phyloP scores from a whole-genome alignment of 2,329 filamentous ascomycete genomes.

The Diaporthe humulicola region DNA sequence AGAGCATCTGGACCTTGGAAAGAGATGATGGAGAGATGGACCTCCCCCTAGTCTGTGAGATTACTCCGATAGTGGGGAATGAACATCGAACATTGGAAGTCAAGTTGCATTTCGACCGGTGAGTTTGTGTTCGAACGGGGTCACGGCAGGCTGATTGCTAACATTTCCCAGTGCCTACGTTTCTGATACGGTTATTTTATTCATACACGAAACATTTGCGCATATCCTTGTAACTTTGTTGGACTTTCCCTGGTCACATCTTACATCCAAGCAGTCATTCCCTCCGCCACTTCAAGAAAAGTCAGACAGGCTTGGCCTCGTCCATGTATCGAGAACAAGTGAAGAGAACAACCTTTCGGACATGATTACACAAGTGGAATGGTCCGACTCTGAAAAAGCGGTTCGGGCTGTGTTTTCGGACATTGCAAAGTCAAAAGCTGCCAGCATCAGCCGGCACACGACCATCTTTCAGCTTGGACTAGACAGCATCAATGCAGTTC shows the following conservation, averaged over 20 bases:
- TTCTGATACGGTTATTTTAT: constrained; percentile 21
- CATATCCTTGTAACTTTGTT: constrained; percentile 28
- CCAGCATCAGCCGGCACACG: constrained; percentile 69
- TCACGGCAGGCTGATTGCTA: constrained; percentile 1
- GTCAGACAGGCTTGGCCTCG: constrained; percentile 28
- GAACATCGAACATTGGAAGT: constrained; percentile 66
- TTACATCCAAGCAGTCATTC: constrained; percentile 12
- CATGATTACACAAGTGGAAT: constrained; percentile 48
- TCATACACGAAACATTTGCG: constrained; percentile 36
- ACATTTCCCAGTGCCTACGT: constrained; percentile 41
- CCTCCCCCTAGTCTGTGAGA: constrained; percentile 82
- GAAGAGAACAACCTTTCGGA: background rate
- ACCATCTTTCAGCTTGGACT: constrained; percentile 91
- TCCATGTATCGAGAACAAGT: background rate
- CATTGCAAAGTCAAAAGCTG: constrained; percentile 66
- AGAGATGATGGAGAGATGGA: constrained; percentile 77
- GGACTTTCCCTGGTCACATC: constrained; percentile 36
- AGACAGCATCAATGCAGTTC: constrained; percentile 89
- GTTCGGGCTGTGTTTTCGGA: constrained; percentile 70
- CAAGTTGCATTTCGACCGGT: constrained; percentile 73
- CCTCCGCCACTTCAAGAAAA: constrained; percentile 22
- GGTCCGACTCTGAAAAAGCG: constrained; percentile 63
- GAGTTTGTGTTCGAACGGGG: constrained; percentile 41
- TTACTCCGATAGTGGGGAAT: constrained; percentile 65
- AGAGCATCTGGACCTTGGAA: constrained; percentile 67